Evolutionary conservation across 73 alveolate genomes (phyloP), one percentile per base, ranked within the genome.

Genomic region (Paramecium primaurelia): DNA sequence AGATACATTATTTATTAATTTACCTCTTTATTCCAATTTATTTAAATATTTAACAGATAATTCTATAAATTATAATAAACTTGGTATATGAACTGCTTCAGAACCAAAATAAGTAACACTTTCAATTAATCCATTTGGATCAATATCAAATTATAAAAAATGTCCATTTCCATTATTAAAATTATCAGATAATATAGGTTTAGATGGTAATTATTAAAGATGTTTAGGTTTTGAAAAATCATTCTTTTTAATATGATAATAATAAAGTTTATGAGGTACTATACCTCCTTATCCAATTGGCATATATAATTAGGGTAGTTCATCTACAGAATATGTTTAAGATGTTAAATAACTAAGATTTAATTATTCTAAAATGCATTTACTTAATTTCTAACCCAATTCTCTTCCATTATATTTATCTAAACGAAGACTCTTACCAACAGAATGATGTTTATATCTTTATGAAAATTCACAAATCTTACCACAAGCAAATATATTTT

Each of bases 381-480:
- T 97, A 7, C 99, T 99, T 71, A 98, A 93, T 92, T 98, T 97
- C 45, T 96, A 94, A 16, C 99, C 99, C 86, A 98, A 95, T 92
- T 98, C 99, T 91, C 99, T 95, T 6, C 99, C 99, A 92, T 98
- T 98, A 92, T 98, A 98, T 59, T 99, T 93, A 92, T 98, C 99
- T 94, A 98, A 86, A 75, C 99, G 87, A 4, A 98, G 94, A 69
- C 99, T 97, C 86, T 98, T 96, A 20, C 99, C 99, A 92, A 96
- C 95, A 64, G 98, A 96, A 18, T 97, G 96, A 71, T 97, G 95
- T 88, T 96, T 97, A 95, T 97, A 98, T 83, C 99, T 95, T 75
- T 98, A 98, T 1, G 99, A 97, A 95, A 98, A 98, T 92, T 98
- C 99, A 90, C 99, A 98, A 26, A 98, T 95, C 80, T 97, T 89